Base-by-base conservation (phyloP, 2,329 filamentous ascomycete genomes). In the Scolecobasidium constrictum region DNA sequence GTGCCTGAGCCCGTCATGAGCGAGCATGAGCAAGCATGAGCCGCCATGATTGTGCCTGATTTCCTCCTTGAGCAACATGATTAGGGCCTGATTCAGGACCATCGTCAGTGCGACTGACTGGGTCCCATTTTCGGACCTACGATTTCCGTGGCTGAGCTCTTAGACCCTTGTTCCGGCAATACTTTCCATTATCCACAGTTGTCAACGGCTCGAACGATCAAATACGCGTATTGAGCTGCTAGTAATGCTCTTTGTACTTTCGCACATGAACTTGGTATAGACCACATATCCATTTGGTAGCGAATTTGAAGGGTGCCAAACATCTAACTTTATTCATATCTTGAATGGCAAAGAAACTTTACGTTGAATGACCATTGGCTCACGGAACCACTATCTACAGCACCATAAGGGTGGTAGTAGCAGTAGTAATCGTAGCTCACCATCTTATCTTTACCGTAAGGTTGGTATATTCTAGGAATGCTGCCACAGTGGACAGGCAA, bases 21-120 rank as follows among this genome's bases (percentile, higher is more conserved):
- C 45, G 15, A 44, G 35, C 43, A 20, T 46, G 40, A 46, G 44
- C 44, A 20, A 34, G 34, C 45, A 35, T 46, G 43, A 47, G 45
- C 45, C 36, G 21, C 43, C 45, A 41, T 46, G 35, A 46, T 50
- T 47, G 21, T 49, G 44, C 48, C 47, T 51, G 44, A 52, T 51
- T 49, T 47, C 21, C 43, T 49, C 39, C 49, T 45, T 51, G 44
- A 50, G 50, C 47, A 52, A 42, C 43, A 52, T 52, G 47, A 52
- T 48, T 46, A 48, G 47, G 49, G 50, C 48, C 46, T 49, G 44
- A 50, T 48, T 47, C 47, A 47, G 46, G 49, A 47, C 49, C 48
- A 43, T 26, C 47, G 49, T 48, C 40, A 51, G 46, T 42, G 48
- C 40, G 40, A 48, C 41, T 48, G 35, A 50, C 49, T 49, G 41